Evolutionary conservation across 495 filamentous ascomycete species (phyloP).

Genomic region (Penicillium coprophilum): DNA sequence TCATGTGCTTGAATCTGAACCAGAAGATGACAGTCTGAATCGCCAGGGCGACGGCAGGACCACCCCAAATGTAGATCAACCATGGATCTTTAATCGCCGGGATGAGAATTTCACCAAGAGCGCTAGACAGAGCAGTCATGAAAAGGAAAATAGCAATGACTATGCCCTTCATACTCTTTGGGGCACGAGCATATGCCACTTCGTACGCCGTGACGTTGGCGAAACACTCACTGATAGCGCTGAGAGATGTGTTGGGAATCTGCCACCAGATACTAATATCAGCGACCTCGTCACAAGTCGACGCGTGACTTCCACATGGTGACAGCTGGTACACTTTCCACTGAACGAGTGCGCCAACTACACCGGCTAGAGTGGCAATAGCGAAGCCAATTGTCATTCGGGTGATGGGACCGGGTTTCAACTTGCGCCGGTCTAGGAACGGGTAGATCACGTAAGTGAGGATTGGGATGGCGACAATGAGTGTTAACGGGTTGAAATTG

Average conservation of each 20-base stretch:
- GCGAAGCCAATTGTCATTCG: conserved; percentile 67
- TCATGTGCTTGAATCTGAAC: conserved; percentile 36
- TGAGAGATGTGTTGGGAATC: conserved; percentile 49
- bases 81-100: conserved; percentile 63
- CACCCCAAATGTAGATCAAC: conserved; percentile 55
- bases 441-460: conserved; percentile 66
- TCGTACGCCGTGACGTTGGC: conserved; percentile 69
- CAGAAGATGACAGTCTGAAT: conserved; percentile 52
- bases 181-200: conserved; percentile 70
- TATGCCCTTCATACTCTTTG: conserved; percentile 65
- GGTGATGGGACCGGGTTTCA: conserved; percentile 59
- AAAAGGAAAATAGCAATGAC: conserved; percentile 64
- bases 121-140: conserved; percentile 51
- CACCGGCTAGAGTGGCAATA: conserved; percentile 54
- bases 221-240: conserved; percentile 69
- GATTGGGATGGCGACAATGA: conserved; percentile 64
- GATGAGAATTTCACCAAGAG: conserved; percentile 56
- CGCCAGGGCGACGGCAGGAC: conserved; percentile 47
- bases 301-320: conserved; percentile 53
- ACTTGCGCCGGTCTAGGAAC: conserved; percentile 43
- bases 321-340: conserved; percentile 58
- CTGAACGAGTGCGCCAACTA: conserved; percentile 63
- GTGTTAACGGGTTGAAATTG: conserved; percentile 69
- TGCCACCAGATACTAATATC: conserved; percentile 57
- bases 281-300: conserved; percentile 43